Base-by-base conservation (phyloP, 2,329 filamentous ascomycete genomes). In the Rutstroemia sp. region DNA sequence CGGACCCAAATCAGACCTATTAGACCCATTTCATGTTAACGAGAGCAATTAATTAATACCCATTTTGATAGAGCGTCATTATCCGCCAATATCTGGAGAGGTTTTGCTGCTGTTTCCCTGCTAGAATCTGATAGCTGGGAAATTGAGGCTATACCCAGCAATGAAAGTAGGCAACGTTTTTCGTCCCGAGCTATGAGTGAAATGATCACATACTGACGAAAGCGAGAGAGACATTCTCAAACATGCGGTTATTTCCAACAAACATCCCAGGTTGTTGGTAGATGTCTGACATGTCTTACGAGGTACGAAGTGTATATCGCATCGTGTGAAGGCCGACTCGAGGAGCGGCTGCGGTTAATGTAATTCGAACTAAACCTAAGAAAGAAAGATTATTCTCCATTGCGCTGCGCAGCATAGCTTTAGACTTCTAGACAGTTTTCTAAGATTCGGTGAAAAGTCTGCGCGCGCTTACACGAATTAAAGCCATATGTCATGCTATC, bases 241-340 rank as follows among this genome's bases (percentile, higher is more conserved):
- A 56, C 53, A 34, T 51, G 53, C 53, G 27, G 47, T 47, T 46
- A 51, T 40, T 51, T 56, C 19, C 50, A 51, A 56, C 47, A 56
- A 40, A 17, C 44, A 14, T 42, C 44, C 23, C 7, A 44, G 9
- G 42, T 30, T 38, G 30, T 30, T 54, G 27, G 19, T 51, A 27
- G 36, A 25, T 45, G 48, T 36, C 14, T 56, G 47, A 27, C 21
- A 36, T 19, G 36, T 56, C 47, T 56, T 45, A 56, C 53, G 23
- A 10, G 39, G 39, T 12, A 34, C 30, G 30, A 34, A 34, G 30
- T 34, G 30, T 34, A 34, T 34, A 47, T 30, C 14, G 27, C 19
- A 17, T 47, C 23, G 44, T 47, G 27, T 25, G 8, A 27, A 25
- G 42, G 25, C 16, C 6, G 23, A 25, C 19, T 23, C 5, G 21